Base-by-base conservation (phyloP, 1,284 basidiomycete species). In the Laetiporus sulphureus region DNA sequence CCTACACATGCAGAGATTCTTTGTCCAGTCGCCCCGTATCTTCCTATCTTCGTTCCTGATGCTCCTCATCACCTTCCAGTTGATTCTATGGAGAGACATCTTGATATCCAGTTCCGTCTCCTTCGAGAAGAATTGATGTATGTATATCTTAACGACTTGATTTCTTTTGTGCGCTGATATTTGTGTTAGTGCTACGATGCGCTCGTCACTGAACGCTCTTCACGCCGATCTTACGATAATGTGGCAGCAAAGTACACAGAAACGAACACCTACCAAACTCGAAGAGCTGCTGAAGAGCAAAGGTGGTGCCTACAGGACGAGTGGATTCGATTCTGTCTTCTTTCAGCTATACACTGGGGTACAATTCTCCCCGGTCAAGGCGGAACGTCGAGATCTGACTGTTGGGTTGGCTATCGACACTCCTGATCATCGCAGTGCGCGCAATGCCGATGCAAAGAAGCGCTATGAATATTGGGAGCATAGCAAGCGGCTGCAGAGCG, bases 171-270 rank as follows among this genome's bases (percentile, higher is more conserved):
- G 4, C 7, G 4, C 4, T 3, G 6, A 4, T 3, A 40, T 43
- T 4, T 3, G 31, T 33, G 20, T 32, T 37, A 79, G 78, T 8
- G 73, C 75, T 0, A 68, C 75, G 0, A 58, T 78, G 22, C 68
- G 76, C 2, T 62, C 58, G 5, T 72, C 79, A 0, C 62, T 77
- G 5, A 46, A 55, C 3, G 48, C 53, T 2, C 38, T 69, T 5
- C 44, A 63, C 23, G 52, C 51, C 6, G 70, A 71, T 42, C 52
- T 70, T 3, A 21, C 32, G 10, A 15, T 44, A 42, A 37, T 54
- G 33, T 54, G 50, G 47, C 34, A 35, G 5, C 8, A 36, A 8
- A 5, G 16, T 13, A 37, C 22, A 13, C n/a, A 25, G 3, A 39
- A 42, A 27, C 11, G 38, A 2, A 31, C 40, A 4, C 44, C 40